These are phyloP conservation scores for Penicillium crystallinum DNA, from an alignment of 495 filamentous ascomycete genomes.

Conservation along the genomic window DNA sequence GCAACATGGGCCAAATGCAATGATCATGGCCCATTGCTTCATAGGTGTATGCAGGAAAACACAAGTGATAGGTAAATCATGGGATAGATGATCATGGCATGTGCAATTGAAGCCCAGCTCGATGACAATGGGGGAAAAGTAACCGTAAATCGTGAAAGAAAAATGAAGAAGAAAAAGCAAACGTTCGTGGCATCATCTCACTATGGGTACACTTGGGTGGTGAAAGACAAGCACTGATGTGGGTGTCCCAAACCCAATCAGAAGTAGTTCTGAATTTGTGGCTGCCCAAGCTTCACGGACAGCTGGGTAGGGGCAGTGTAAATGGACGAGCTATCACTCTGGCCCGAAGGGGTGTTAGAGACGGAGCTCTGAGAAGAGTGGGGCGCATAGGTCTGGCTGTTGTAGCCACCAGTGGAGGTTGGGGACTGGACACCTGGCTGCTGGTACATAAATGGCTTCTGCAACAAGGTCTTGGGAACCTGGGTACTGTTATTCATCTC, in stretches of 20 bases:
- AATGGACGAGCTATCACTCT: constrained; percentile 26
- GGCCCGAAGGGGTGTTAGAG: constrained; percentile 29
- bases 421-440: constrained; percentile 22
- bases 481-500: constrained; percentile 31
- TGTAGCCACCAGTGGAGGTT: constrained; percentile 22
- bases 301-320: constrained; percentile 24
- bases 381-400: constrained; percentile 23
- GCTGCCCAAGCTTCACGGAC: constrained; percentile 23
- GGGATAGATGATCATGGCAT: constrained; percentile 26
- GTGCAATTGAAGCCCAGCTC: constrained; percentile 24
- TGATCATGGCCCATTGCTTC: constrained; percentile 20
- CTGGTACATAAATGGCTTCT: constrained; percentile 30
- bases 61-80: constrained; percentile 6
- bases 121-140: constrained; percentile 30
- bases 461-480: constrained; percentile 28
- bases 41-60: constrained; percentile 14
- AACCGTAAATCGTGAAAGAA: constrained; percentile 40
- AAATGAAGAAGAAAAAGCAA: constrained; percentile 11
- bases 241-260: constrained; percentile 15
- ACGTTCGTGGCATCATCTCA: constrained; percentile 41
- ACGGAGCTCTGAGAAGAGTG: constrained; percentile 26
- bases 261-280: constrained; percentile 32
- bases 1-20: constrained; percentile 17
- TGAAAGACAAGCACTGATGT: constrained; percentile 14
- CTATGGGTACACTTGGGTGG: constrained; percentile 40